Evolutionary conservation across 2,329 filamentous ascomycete genomes (phyloP), one percentile per base, ranked within the genome.

Genomic region (Saccharata proteae): DNA sequence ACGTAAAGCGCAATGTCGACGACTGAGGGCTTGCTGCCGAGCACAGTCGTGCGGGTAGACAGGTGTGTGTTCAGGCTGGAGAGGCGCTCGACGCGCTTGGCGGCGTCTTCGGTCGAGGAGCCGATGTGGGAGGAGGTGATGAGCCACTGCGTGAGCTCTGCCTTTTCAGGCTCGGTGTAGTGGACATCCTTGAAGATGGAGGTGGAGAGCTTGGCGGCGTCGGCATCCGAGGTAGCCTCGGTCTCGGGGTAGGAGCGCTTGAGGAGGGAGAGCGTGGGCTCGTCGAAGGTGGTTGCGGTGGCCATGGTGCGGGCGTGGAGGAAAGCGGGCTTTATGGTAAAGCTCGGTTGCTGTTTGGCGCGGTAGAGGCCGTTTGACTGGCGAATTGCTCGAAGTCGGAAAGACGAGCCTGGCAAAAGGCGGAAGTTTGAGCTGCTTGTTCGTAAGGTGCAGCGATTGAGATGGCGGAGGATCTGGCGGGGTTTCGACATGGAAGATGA

Each of bases 81-180:
- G 40, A 94, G 71, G 38, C 85, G 77, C 40, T 74, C 68, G 17
- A 71, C 58, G 8, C 64, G 56, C 39, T 71, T 69, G 10, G 61
- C 54, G 30, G 65, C 59, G 40, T 80, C 71, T 46, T 75, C 67
- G 37, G 71, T 64, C 18, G 68, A 52, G 19, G 64, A 58, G 49
- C 72, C 71, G 50, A 92, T 71, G 43, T 79, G 75, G 38, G 77
- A 70, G 24, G 82, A 74, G 26, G 80, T 81, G 49, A 74, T 77
- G 51, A 88, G 69, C 86, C 86, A 94, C 65, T 90, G 79, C 59
- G 79, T 75, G 55, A 93, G 80, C 62, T 93, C 84, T 12, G 80
- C 72, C 61, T 86, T 77, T 62, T 96, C 86, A 42, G 74, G 70
- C 46, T 77, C 66, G 40, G 74, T 74, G 65, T 90, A 93, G 46